Percentiles rank a stretch among this genome's conserved stretches.
Evolutionary conservation across 805 yeast species (phyloP).

Genomic region (Teunomyces atbi): DNA sequence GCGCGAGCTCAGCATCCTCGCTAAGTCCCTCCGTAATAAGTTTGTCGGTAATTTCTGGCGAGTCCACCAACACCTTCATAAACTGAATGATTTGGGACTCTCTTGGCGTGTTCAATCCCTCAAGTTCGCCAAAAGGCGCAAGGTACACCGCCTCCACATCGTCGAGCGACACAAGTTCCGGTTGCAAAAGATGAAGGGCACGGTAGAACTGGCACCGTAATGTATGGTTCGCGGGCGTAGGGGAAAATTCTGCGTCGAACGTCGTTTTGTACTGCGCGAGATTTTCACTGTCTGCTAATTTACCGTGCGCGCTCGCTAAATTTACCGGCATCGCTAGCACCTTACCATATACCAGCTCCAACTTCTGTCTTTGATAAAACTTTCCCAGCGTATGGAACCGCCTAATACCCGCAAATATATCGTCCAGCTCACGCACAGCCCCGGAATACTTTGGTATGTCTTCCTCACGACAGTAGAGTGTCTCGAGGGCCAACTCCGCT

Average conservation of each 20-base stretch:
- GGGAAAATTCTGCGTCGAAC: conserved; percentile 14
- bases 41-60: conserved; percentile 18
- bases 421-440: conserved; percentile 16
- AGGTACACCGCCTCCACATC: conserved; percentile 22
- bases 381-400: conserved; percentile 38
- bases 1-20: too few relatives aligned
- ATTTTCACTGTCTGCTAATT: background rate
- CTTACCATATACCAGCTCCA: too few relatives aligned
- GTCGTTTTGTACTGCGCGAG: conserved; percentile 2
- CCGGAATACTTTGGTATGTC: conserved; percentile 28
- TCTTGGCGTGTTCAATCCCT: conserved; percentile 17
- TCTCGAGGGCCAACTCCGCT: conserved; percentile 65
- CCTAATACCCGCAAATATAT: conserved; percentile 22
- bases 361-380: background rate
- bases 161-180: conserved; percentile 23
- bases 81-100: conserved; percentile 28
- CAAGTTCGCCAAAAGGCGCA: conserved; percentile 23
- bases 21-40: conserved; percentile 5
- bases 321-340: too few relatives aligned
- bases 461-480: conserved; percentile 54
- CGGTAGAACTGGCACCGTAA: conserved; percentile 22
- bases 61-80: conserved; percentile 35
- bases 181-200: conserved; percentile 24
- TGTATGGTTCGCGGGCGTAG: conserved; percentile 16
- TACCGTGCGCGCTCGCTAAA: too few relatives aligned